A percentile compares a stretch with the other conserved stretches of the same genome.
These are phyloP conservation scores for Cercospora janseana DNA, from an alignment of 2,329 filamentous ascomycete genomes.

Conservation along the genomic window DNA sequence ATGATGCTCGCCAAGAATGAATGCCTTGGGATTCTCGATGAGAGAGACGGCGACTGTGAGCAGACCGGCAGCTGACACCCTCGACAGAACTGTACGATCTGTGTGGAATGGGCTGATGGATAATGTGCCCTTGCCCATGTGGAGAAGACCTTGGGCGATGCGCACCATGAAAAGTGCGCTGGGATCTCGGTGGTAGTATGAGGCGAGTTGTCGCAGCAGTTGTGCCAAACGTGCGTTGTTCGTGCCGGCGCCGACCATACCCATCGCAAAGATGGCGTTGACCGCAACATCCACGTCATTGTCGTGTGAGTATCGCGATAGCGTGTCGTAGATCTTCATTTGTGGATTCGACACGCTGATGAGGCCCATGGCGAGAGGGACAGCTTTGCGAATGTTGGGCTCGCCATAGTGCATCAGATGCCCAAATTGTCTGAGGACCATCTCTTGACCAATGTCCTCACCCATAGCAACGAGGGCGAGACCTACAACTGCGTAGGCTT, in stretches of 20 bases:
- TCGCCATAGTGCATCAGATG: conserved; percentile 99
- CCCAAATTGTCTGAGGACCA: conserved; percentile 95
- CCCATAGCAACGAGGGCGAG: conserved; percentile 96
- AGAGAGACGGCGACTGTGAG: conserved; percentile 87
- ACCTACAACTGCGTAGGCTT: conserved; percentile 93
- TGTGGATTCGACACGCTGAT: conserved; percentile 97
- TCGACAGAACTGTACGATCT: conserved; percentile 90
- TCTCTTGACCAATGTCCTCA: conserved; percentile 96
- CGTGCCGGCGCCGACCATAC: conserved; percentile 89
- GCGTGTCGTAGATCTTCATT: conserved; percentile 99
- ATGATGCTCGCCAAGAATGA: conserved; percentile 69
- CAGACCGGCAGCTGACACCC: conserved; percentile 84
- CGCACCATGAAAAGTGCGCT: conserved; percentile 98
- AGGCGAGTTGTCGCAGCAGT: conserved; percentile 87
- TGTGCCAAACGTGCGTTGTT: conserved; percentile 97
- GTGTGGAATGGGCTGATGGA: conserved; percentile 99
- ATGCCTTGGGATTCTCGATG: conserved; percentile 86
- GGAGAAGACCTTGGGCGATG: conserved; percentile 92
- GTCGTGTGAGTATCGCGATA: conserved; percentile 96
- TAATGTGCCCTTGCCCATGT: conserved; percentile 99
- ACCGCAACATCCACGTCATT: conserved; percentile 97
- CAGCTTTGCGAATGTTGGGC: conserved; percentile 92
- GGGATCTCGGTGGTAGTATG: conserved; percentile 96
- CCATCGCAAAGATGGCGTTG: conserved; percentile 99
- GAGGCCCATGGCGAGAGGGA: conserved; percentile 93